A percentile compares a stretch with the other conserved stretches of the same genome.
These are phyloP conservation scores for Candida methanosorbosa DNA, from an alignment of 805 yeast genomes.

Conservation along the genomic window DNA sequence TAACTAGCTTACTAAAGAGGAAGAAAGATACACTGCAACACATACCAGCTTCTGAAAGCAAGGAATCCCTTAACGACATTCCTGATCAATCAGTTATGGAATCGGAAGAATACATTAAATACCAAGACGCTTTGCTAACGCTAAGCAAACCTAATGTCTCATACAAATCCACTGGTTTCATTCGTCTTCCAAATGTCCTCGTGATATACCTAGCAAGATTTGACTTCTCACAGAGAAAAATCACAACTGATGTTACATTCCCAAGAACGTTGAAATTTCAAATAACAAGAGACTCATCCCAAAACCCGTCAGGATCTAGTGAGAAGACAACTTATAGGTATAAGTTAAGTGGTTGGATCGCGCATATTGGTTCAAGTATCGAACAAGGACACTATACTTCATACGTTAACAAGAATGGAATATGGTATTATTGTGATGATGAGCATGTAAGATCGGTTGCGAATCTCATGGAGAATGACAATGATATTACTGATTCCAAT, in stretches of 20 bases:
- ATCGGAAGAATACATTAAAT: slow-evolving; percentile 11
- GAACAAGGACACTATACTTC: slow-evolving; percentile 75
- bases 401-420: slow-evolving; percentile 43
- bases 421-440: slow-evolving; percentile 73
- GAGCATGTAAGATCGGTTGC: slow-evolving; percentile 41
- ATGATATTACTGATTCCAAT: slow-evolving; percentile 35
- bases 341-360: slow-evolving; percentile 53
- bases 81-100: slow-evolving; percentile 1
- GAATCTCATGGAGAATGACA: slow-evolving; percentile 43
- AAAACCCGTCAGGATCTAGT: no score
- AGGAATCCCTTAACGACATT: slow-evolving; percentile 1
- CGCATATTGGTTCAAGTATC: slow-evolving; percentile 56
- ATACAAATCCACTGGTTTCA: slow-evolving; percentile 19
- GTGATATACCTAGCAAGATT: slow-evolving; percentile 24
- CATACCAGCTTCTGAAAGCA: slow-evolving; percentile 1
- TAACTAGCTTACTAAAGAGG: background rate
- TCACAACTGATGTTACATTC: slow-evolving; percentile 15
- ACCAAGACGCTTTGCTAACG: slow-evolving; percentile 9
- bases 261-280: slow-evolving; percentile 24
- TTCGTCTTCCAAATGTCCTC: slow-evolving; percentile 25
- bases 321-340: slow-evolving; percentile 28
- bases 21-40: background rate
- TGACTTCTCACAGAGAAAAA: slow-evolving; percentile 20
- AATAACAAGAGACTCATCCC: slow-evolving; percentile 30
- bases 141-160: slow-evolving; percentile 20